Evolutionary conservation across 129 eudicot genomes (phyloP).

Genomic region (Saposhnikovia divaricata): DNA sequence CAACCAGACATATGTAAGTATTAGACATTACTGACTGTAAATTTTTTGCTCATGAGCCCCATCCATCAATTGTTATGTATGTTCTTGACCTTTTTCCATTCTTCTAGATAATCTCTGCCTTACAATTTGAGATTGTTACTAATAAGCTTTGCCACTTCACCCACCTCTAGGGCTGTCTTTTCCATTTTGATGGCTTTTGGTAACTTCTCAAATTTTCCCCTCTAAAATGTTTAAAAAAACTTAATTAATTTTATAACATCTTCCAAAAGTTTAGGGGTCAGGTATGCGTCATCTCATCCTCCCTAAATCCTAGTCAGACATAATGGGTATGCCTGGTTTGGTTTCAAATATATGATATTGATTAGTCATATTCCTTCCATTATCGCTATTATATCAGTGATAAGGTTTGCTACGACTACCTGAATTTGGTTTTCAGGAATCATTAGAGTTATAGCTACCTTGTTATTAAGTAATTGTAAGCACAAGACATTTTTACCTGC

Average conservation of each 20-base stretch:
- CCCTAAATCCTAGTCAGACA: background rate
- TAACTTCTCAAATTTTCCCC: background rate
- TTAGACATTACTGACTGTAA: background rate
- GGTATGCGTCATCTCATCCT: background rate
- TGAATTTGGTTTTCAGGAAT: background rate
- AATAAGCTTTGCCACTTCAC: background rate
- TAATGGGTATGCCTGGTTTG: background rate
- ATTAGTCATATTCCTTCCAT: background rate
- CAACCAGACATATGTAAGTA: background rate
- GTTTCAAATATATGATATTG: background rate
- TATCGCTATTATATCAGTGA: no score
- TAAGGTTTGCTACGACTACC: background rate
- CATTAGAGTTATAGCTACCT: background rate
- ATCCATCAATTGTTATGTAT: background rate
- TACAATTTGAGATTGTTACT: background rate
- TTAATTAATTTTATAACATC: background rate
- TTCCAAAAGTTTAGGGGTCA: background rate
- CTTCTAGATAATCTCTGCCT: background rate
- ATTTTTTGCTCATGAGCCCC: background rate
- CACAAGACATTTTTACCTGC: background rate
- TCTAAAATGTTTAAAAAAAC: no score
- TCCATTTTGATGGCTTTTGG: background rate
- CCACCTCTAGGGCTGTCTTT: background rate
- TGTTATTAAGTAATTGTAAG: background rate
- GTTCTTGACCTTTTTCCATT: background rate